A percentile compares a stretch with the other conserved stretches of the same genome.
phyloP scores from a whole-genome alignment of 106 monocot genomes.

The Amphibolis antarctica region DNA sequence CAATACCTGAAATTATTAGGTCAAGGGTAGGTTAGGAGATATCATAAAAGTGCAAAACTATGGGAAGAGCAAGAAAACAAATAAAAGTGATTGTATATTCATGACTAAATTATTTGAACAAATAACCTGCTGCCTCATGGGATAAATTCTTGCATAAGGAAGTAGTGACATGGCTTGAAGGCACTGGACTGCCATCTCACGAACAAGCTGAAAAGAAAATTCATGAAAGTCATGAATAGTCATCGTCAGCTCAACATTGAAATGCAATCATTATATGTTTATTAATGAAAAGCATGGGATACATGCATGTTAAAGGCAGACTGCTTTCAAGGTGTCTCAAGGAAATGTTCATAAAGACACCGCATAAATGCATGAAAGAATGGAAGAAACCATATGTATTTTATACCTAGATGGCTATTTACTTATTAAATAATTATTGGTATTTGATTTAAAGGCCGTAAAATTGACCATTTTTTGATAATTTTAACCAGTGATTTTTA shows the following conservation, averaged over 20 bases:
- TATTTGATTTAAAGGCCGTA: too few relatives aligned
- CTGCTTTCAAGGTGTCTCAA: too few relatives aligned
- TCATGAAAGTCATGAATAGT: not conserved
- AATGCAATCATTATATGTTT: not conserved
- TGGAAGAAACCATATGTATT: too few relatives aligned
- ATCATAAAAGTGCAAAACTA: not conserved
- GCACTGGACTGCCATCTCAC: constrained; percentile 83
- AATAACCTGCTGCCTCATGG: constrained; percentile 63
- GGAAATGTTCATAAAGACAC: too few relatives aligned
- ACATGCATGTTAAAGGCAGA: too few relatives aligned
- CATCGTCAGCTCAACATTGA: not conserved
- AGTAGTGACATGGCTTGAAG: constrained; percentile 60
- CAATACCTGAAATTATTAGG: constrained; percentile 39
- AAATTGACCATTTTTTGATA: too few relatives aligned
- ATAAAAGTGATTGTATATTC: constrained; percentile 3
- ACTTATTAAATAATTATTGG: too few relatives aligned
- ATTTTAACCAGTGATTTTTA: too few relatives aligned
- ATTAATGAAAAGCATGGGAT: not conserved
- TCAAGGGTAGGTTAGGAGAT: not conserved
- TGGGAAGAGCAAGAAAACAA: not conserved
- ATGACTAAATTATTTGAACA: not conserved
- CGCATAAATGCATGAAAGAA: too few relatives aligned
- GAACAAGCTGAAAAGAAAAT: constrained; percentile 48
- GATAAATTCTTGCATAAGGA: constrained; percentile 85
- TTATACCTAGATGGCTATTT: too few relatives aligned